Conservation (phyloP, 2,329 filamentous ascomycete species). For the Botrytis tulipae region DNA sequence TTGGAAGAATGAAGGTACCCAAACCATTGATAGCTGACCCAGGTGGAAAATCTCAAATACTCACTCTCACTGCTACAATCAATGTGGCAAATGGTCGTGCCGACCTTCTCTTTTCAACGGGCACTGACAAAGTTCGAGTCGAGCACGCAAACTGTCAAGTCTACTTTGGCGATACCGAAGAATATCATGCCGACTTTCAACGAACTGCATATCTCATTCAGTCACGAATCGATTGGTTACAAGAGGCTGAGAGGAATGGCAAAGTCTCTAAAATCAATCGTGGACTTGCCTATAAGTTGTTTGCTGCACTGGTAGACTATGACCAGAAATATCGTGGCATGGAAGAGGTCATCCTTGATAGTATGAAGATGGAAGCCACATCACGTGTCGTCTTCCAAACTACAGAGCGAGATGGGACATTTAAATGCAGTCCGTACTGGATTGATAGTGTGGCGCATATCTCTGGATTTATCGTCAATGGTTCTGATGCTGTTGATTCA, state of each 20-base stretch:
- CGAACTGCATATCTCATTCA: constrained; percentile 21
- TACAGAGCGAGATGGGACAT: constrained; percentile 48
- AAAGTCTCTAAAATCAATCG: constrained; percentile 70
- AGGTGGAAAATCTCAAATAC: constrained; percentile 32
- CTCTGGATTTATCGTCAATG: constrained; percentile 61
- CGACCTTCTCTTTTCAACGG: constrained; percentile 57
- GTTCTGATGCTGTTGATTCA: constrained; percentile 45
- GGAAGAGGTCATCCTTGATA: constrained; percentile 54
- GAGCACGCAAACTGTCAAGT: constrained; percentile 18
- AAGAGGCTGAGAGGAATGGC: constrained; percentile 18
- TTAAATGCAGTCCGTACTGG: constrained; percentile 56
- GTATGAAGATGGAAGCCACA: constrained; percentile 49
- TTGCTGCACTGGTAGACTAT: constrained; percentile 57
- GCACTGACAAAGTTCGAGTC: constrained; percentile 36
- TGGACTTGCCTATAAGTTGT: constrained; percentile 67
- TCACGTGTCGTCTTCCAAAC: constrained; percentile 49
- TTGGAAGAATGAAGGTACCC: constrained; percentile 63
- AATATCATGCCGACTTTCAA: constrained; percentile 13
- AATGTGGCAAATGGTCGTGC: constrained; percentile 55
- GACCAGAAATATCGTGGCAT: constrained; percentile 54
- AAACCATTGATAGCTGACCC: constrained; percentile 62
- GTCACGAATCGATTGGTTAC: constrained; percentile 19
- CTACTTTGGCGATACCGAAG: constrained; percentile 16
- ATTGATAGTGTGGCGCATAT: constrained; percentile 59
- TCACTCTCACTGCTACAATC: constrained; percentile 59